Conservation (phyloP, 768 basidiomycete species). For the Paxillus rubicundulus region DNA sequence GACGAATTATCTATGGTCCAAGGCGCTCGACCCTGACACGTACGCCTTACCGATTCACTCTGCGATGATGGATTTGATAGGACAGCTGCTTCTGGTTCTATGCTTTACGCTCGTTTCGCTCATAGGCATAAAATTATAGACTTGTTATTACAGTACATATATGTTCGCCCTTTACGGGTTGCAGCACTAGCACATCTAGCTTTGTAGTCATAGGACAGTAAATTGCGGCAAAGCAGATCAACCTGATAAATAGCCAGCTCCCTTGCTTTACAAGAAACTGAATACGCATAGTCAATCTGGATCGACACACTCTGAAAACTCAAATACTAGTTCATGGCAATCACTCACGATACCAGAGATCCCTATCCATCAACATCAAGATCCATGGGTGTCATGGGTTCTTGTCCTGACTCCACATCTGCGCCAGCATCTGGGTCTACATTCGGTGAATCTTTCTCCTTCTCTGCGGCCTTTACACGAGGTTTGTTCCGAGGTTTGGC, state of each 20-base stretch:
- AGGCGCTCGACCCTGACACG: slow-evolving; percentile 80
- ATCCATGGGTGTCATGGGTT: slow-evolving; percentile 38
- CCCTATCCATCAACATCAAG: slow-evolving; percentile 38
- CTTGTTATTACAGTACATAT: not conserved
- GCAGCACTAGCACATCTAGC: no score
- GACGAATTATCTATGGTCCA: slow-evolving; percentile 78
- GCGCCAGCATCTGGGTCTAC: slow-evolving; percentile 29
- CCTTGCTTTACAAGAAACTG: no score
- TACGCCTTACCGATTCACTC: slow-evolving; percentile 94
- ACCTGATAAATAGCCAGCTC: no score
- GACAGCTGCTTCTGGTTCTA: slow-evolving; percentile 74
- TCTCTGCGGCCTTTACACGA: slow-evolving; percentile 21
- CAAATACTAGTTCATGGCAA: slow-evolving; percentile 47
- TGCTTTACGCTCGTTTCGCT: slow-evolving; percentile 67
- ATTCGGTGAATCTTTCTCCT: slow-evolving; percentile 32
- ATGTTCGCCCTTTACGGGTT: not conserved
- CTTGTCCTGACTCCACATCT: slow-evolving; percentile 32
- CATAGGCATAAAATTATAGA: slow-evolving; percentile 30
- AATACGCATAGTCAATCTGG: not conserved
- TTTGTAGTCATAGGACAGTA: no score
- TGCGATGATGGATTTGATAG: slow-evolving; percentile 81
- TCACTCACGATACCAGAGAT: slow-evolving; percentile 37
- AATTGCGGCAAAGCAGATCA: no score
- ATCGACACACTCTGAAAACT: slow-evolving; percentile 15
- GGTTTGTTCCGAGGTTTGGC: slow-evolving; percentile 20